Evolutionary conservation across 108 stramenopile genomes (phyloP).

Genomic region (Conticribra guillardii): DNA sequence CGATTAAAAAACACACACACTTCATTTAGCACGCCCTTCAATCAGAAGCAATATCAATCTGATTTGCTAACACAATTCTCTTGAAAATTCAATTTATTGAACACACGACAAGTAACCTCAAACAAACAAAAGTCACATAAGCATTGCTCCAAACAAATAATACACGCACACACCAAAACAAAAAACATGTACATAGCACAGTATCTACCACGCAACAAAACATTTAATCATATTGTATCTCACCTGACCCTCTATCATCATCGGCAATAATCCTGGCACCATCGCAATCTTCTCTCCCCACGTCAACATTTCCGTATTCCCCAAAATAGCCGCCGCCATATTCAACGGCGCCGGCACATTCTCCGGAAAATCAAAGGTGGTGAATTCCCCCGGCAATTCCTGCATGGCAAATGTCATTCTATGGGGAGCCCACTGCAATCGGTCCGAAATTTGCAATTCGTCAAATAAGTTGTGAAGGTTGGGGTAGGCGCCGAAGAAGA

Average conservation of each 20-base stretch:
- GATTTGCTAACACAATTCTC: no score
- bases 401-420: conserved; percentile 83
- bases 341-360: conserved; percentile 77
- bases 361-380: conserved; percentile 70
- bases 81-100: not conserved
- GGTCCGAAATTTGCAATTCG: conserved; percentile 75
- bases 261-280: conserved; percentile 71
- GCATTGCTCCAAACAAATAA: not conserved
- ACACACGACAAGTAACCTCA: not conserved
- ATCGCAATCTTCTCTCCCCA: conserved; percentile 72
- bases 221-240: not conserved
- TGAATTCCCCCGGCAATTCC: conserved; percentile 61
- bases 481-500: conserved; percentile 98
- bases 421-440: conserved; percentile 80
- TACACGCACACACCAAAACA: no score
- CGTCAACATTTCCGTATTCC: conserved; percentile 76
- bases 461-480: conserved; percentile 95
- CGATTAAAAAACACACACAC: no score
- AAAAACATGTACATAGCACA: no score
- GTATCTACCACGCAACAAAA: no score
- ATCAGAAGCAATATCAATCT: no score
- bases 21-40: no score
- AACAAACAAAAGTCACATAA: not conserved
- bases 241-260: conserved; percentile 67
- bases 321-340: conserved; percentile 71